A percentile compares a stretch with the other conserved stretches of the same genome.
Evolutionary conservation across 192 early-diverging fungal genomes (phyloP).

Genomic region (Linnemannia hyalina): DNA sequence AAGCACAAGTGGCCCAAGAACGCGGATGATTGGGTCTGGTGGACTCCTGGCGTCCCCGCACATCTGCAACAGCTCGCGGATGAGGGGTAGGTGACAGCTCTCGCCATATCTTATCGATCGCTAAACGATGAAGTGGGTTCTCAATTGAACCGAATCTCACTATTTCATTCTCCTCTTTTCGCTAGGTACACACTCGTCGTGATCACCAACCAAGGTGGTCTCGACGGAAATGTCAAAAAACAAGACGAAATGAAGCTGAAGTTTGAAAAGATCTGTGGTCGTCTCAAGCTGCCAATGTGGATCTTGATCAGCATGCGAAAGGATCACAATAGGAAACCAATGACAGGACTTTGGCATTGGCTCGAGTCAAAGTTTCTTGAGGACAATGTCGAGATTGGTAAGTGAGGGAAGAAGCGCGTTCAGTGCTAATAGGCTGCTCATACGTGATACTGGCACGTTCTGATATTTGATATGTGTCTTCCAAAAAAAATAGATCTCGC

Average conservation of each 20-base stretch:
- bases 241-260: constrained; percentile 67
- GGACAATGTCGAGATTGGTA: constrained; percentile 60
- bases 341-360: constrained; percentile 77
- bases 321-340: constrained; percentile 81
- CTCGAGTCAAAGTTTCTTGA: constrained; percentile 58
- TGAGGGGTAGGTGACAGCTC: constrained; percentile 63
- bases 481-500: constrained; percentile 58
- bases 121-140: not conserved
- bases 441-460: not conserved
- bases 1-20: constrained; percentile 72
- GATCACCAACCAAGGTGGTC: constrained; percentile 81
- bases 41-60: constrained; percentile 68
- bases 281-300: constrained; percentile 71
- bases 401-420: not conserved
- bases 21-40: constrained; percentile 86
- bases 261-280: constrained; percentile 52
- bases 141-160: not conserved
- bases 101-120: not conserved
- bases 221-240: constrained; percentile 52
- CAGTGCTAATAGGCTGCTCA: not conserved
- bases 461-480: not conserved
- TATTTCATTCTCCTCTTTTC: constrained; percentile 17
- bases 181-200: constrained; percentile 76
- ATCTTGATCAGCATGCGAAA: constrained; percentile 80
- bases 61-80: constrained; percentile 70